These are phyloP conservation scores for Lunularia cruciata DNA, from an alignment of 225 moss, liverwort and hornwort species.

Conservation along the genomic window DNA sequence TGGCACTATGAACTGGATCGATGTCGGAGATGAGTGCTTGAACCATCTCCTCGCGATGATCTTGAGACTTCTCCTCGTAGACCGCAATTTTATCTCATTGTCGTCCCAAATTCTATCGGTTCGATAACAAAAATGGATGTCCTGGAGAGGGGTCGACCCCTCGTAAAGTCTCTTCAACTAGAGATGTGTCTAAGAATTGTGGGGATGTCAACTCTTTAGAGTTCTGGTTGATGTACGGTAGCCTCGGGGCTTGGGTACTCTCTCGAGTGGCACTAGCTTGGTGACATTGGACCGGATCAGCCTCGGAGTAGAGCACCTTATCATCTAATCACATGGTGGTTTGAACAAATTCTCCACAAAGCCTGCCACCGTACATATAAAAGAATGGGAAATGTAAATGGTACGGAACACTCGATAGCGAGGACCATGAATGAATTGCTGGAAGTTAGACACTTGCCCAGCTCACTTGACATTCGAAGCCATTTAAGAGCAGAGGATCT, in stretches of 20 bases:
- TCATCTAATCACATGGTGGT: conserved; percentile 8
- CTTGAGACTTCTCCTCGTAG: too few relatives aligned
- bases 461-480: neutral
- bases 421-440: neutral
- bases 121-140: neutral
- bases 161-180: too few relatives aligned
- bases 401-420: neutral
- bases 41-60: too few relatives aligned
- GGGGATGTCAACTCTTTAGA: neutral
- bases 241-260: neutral
- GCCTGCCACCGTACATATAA: conserved; percentile 5
- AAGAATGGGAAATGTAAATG: neutral
- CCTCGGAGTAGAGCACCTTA: neutral
- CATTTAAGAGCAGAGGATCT: neutral
- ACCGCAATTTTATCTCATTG: too few relatives aligned
- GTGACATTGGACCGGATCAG: neutral
- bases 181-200: too few relatives aligned
- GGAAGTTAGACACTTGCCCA: neutral
- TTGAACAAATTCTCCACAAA: neutral
- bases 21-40: too few relatives aligned
- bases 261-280: conserved; percentile 3
- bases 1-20: conserved; percentile 2
- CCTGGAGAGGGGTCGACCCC: neutral
- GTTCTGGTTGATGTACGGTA: neutral
- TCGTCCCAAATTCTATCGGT: conserved; percentile 1